Conservation (phyloP, 768 basidiomycete species). For the Hypholoma sublateritium region DNA sequence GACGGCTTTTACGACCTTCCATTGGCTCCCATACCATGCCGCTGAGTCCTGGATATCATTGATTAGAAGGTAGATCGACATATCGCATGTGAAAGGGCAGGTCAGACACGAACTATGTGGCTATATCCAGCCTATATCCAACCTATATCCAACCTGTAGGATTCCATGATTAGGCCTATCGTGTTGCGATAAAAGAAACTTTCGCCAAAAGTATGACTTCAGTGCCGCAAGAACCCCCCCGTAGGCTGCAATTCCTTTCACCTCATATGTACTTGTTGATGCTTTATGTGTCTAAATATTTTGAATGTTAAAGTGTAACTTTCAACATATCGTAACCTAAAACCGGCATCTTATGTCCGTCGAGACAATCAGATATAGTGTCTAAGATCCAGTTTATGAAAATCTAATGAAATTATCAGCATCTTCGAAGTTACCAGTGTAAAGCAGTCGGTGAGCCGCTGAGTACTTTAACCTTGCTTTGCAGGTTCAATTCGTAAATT, state of each 20-base stretch:
- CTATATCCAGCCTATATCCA: constrained; percentile 41
- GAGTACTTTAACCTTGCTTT: background rate
- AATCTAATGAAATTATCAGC: too few relatives aligned
- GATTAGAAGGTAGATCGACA: constrained; percentile 19
- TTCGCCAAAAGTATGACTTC: constrained; percentile 39
- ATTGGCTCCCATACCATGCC: constrained; percentile 66
- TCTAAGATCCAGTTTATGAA: too few relatives aligned
- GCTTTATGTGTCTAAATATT: constrained; percentile 3
- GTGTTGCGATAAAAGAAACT: constrained; percentile 3
- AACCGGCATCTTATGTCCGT: constrained; percentile 46
- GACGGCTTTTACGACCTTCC: constrained; percentile 62
- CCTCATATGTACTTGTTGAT: constrained; percentile 57
- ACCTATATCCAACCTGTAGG: too few relatives aligned
- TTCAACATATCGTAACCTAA: constrained; percentile 52
- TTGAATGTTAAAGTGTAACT: background rate
- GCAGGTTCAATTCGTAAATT: too few relatives aligned
- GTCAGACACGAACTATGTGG: constrained; percentile 48
- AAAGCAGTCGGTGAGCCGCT: too few relatives aligned
- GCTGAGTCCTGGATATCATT: constrained; percentile 40
- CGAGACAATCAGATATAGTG: background rate
- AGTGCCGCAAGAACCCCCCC: constrained; percentile 59
- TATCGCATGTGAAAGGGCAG: constrained; percentile 11
- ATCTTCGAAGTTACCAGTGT: too few relatives aligned
- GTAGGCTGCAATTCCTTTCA: constrained; percentile 57
- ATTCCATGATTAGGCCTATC: too few relatives aligned